These are phyloP conservation scores for Russula sp. DNA, from an alignment of 768 basidiomycete species.

Conservation along the genomic window DNA sequence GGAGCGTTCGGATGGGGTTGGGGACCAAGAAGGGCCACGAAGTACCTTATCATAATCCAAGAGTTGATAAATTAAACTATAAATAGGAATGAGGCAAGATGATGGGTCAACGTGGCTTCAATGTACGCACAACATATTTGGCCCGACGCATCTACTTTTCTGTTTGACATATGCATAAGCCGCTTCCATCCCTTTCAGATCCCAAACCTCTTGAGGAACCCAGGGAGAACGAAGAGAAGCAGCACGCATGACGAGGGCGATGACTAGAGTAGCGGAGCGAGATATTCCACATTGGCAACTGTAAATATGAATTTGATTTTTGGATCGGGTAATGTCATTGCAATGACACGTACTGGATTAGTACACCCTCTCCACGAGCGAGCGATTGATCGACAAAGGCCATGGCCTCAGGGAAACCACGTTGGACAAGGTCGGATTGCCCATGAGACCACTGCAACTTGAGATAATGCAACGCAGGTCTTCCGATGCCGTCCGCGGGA, in stretches of 20 bases:
- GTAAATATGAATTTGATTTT: conserved; percentile 7
- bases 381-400: conserved; percentile 72
- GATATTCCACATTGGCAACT: conserved; percentile 95
- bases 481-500: conserved; percentile 60
- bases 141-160: conserved; percentile 81
- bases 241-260: conserved; percentile 92
- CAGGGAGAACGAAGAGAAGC: conserved; percentile 58
- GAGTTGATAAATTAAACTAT: conserved; percentile 86
- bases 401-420: conserved; percentile 77
- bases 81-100: conserved; percentile 17
- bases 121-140: conserved; percentile 85
- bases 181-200: conserved; percentile 80
- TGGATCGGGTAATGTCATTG: background rate
- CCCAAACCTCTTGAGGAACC: conserved; percentile 70
- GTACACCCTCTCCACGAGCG: conserved; percentile 66
- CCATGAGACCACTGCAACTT: conserved; percentile 92
- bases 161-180: conserved; percentile 87
- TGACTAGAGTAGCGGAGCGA: conserved; percentile 81
- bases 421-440: conserved; percentile 76
- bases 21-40: conserved; percentile 38
- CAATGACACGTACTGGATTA: conserved; percentile 65
- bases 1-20: conserved; percentile 46
- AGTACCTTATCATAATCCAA: conserved; percentile 82
- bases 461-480: conserved; percentile 80
- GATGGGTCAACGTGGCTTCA: conserved; percentile 23